Evolutionary conservation across 2,329 filamentous ascomycete species (phyloP), one percentile per base, ranked within the genome.

Genomic region (Ophiosphaerella korrae): DNA sequence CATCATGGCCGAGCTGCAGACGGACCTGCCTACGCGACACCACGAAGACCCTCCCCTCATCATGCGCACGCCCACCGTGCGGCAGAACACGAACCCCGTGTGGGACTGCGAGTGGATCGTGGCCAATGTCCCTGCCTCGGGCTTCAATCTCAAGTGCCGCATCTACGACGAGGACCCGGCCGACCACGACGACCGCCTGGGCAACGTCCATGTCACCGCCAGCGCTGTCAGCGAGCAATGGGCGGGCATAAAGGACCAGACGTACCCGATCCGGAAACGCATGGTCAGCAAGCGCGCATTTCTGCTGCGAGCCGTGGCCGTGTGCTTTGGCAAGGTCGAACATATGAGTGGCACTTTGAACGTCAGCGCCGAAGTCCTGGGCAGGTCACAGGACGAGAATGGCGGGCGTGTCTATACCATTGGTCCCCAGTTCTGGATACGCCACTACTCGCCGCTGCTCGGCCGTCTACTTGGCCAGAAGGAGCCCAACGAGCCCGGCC

Each of bases 71-170:
- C 84, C 82, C 1, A 97, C 93, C 0, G 75, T 92, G 31, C 84
- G 88, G 50, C 84, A 82, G 58, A 87, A 82, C 35, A 87, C 85
- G 1, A 83, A 92, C 62, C 92, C 93, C 0, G 80, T 78, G 41
- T 97, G 93, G 93, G 82, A 96, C 41, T 84, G 87, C 33, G 83
- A 90, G 53, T 97, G 93, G 93, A 81, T 91, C 18, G 88, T 97
- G 21, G 90, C 90, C 53, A 95, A 96, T 61, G 82, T 97, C 2
- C 92, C 93, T 0, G 78, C 86, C 0, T 84, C 83, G 0, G 92
- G 92, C 3, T 96, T 96, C 75, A 83, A 81, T 49, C 81, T 97
- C 61, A 96, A 96, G 71, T 91, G 90, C 54, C 84, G 90, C 45
- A 75, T 97, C 14, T 95, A 92, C 74, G 93, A 97, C 66, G 93